phyloP scores from a whole-genome alignment of 495 filamentous ascomycete species.

The Poronia punctata region DNA sequence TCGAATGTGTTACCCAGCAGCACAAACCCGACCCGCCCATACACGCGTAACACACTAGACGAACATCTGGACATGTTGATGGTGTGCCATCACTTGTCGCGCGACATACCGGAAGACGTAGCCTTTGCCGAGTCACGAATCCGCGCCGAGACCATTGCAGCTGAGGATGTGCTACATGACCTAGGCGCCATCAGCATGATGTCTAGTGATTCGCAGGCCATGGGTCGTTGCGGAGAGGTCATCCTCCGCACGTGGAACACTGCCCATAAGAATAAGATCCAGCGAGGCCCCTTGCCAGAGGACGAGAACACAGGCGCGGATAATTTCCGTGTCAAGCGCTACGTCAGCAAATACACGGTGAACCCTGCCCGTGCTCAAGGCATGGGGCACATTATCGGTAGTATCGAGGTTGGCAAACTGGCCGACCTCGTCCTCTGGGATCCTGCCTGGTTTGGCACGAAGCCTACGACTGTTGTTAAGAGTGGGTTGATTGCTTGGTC shows the following conservation, averaged over 20 bases:
- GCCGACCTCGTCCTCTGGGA: constrained; percentile 91
- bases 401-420: constrained; percentile 81
- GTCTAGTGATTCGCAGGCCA: constrained; percentile 92
- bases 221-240: constrained; percentile 96
- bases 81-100: constrained; percentile 93
- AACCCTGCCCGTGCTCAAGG: constrained; percentile 94
- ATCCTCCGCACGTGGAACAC: constrained; percentile 96
- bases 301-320: constrained; percentile 79
- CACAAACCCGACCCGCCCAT: constrained; percentile 92
- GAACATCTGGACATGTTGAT: constrained; percentile 99
- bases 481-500: constrained; percentile 79
- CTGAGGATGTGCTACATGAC: constrained; percentile 95
- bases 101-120: constrained; percentile 91
- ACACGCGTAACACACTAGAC: constrained; percentile 87
- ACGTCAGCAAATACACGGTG: constrained; percentile 95
- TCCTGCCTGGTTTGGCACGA: constrained; percentile 79
- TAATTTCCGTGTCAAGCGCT: constrained; percentile 89
- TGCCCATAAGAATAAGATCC: constrained; percentile 93
- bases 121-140: constrained; percentile 95
- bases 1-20: constrained; percentile 86
- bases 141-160: constrained; percentile 91
- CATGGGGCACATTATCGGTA: constrained; percentile 84
- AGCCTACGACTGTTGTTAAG: constrained; percentile 80
- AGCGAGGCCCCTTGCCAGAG: constrained; percentile 69
- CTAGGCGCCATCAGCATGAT: constrained; percentile 97